These are phyloP conservation scores for Penicillium decumbens DNA, from an alignment of 2,329 filamentous ascomycete genomes.

Conservation along the genomic window DNA sequence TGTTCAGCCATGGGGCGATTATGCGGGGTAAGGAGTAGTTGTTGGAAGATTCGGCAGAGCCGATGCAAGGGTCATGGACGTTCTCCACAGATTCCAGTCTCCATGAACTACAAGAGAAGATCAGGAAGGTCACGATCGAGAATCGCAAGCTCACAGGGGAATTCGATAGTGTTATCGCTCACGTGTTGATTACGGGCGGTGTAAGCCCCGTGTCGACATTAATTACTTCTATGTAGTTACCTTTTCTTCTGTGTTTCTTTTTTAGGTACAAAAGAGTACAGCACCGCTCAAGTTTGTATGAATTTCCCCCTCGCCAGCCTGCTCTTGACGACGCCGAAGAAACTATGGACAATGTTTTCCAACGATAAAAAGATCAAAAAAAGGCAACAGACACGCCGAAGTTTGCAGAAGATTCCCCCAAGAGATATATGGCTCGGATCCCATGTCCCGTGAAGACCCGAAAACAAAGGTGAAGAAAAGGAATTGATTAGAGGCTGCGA, in stretches of 20 bases:
- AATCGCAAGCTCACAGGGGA: slow-evolving; percentile 13
- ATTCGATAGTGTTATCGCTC: slow-evolving; percentile 23
- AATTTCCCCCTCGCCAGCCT: slow-evolving; percentile 20
- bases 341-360: slow-evolving; percentile 25
- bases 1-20: slow-evolving; percentile 27
- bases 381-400: slow-evolving; percentile 16
- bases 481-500: slow-evolving; percentile 6
- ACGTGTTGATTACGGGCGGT: slow-evolving; percentile 24
- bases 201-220: slow-evolving; percentile 8
- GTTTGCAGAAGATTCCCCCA: slow-evolving; percentile 16
- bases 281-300: slow-evolving; percentile 12
- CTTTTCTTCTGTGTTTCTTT: too few species aligned
- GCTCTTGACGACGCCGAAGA: slow-evolving; percentile 25
- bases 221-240: not conserved
- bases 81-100: slow-evolving; percentile 9
- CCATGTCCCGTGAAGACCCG: slow-evolving; percentile 20
- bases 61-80: slow-evolving; percentile 1
- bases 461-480: slow-evolving; percentile 13
- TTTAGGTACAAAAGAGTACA: not conserved
- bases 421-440: slow-evolving; percentile 19
- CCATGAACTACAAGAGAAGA: slow-evolving; percentile 9
- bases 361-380: slow-evolving; percentile 12
- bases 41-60: not conserved
- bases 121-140: slow-evolving; percentile 4
- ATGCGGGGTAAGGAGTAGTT: slow-evolving; percentile 3